Base-by-base conservation (phyloP, 768 basidiomycete genomes). In the Kwoniella pini region DNA sequence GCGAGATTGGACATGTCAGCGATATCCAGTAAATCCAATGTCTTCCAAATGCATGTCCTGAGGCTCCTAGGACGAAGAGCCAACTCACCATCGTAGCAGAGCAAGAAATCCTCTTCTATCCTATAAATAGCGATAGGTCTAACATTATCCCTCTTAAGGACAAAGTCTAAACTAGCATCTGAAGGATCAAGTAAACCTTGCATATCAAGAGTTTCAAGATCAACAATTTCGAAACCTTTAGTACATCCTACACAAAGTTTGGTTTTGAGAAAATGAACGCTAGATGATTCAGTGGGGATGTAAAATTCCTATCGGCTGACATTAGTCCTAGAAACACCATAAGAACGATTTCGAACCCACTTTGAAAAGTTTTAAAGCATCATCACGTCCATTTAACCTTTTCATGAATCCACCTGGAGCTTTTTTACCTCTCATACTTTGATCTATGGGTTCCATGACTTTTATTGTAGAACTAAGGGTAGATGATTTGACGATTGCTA, bases 201-300 rank as follows among this genome's bases (percentile, higher is more conserved):
- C 40, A 95, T 97, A 77, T 99, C 96, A 79, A 99, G 81, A 61
- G 88, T 94, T 78, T 97, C 93, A 38, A 98, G 84, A 77, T 99
- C 96, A 64, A 99, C 91, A 66, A 99, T 97, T 80, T 98, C 96
- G 77, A 99, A 98, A 17, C 96, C 96, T 71, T 91, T 89, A 10
- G 94, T 90, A 74, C 93, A 95, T 1, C 95, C 96, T 13, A 99
- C 91, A 77, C 96, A 99, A 67, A 99, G 85, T 80, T 89, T 90
- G 46, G 95, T 96, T 82, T 95, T 96, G 67, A 99, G 83, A 81
- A 95, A 97, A 79, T 96, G 95, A 22, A 98, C 89, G 12, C 94
- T 97, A 57, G 87, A 91, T 51, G 92, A 95, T 77, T 98, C 93
- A 12, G 96, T 91, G 0, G 96, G 95, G 61, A 99, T 97, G 75